Base-by-base conservation (phyloP, 768 basidiomycete genomes). In the Amanita pallidorosea region DNA sequence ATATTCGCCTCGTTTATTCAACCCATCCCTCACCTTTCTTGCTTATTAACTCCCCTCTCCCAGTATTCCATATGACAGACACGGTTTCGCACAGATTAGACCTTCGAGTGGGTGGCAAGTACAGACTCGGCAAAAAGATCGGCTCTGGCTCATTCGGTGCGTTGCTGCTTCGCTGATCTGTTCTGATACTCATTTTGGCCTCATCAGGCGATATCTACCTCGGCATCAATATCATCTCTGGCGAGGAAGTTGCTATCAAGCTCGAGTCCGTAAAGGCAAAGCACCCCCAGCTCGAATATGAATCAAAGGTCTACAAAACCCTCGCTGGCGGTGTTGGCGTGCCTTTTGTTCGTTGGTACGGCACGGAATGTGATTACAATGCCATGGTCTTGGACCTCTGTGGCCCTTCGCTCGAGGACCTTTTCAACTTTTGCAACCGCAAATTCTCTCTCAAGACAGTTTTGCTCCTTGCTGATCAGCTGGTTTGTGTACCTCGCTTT, bases 211-310 rank as follows among this genome's bases (percentile, higher is more conserved):
- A 97, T 66, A 97, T 99, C 70, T 98, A 98, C 67, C 89, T 98
- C 55, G 96, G 96, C 52, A 95, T 96, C 68, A 99, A 98, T 78
- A 97, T 99, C 74, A 97, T 98, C 65, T 97, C 95, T 15, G 95
- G 95, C 22, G 96, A 99, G 67, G 96, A 98, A 66, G 95, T 98
- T 54, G 96, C 93, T 65, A 99, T 99, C 79, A 99, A 99, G 72
- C 89, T 99, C 60, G 96, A 99, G 71, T 97, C 95, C 2, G 92
- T 98, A 68, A 99, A 99, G 70, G 96, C 96, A 58, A 99, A 99
- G 69, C 96, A 99, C 60, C 96, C 96, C n/a, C 96, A 99, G 70
- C 86, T 99, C 61, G 96, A 99, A 68, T 99, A 99, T 64, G 95
- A 99, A 70, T 86, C 85, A 57, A 88, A 88, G 67, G 88, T 89